Percentiles rank a stretch among this genome's conserved stretches.
These are phyloP conservation scores for Dioscorea dumetorum DNA, from an alignment of 106 monocot genomes.

Conservation along the genomic window DNA sequence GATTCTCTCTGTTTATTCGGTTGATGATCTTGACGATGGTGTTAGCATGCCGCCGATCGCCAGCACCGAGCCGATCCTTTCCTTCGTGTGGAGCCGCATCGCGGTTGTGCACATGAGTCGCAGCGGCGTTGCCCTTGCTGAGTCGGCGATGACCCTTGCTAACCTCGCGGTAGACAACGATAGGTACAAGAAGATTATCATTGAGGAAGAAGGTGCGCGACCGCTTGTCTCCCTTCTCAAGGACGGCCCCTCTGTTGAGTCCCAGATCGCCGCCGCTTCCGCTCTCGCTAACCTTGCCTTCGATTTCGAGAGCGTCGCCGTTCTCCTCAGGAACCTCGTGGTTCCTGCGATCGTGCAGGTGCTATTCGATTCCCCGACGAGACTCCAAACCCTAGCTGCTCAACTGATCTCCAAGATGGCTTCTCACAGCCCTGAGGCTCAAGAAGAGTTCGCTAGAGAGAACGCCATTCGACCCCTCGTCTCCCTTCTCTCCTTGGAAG, in stretches of 20 bases:
- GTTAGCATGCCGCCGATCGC: conserved; percentile 51
- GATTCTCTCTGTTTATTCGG: conserved; percentile 23
- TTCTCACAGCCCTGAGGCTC: conserved; percentile 10
- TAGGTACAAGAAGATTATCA: conserved; percentile 42
- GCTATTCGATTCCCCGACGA: conserved; percentile 36
- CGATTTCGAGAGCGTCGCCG: conserved; percentile 11
- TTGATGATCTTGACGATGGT: conserved; percentile 1
- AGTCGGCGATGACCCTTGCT: conserved; percentile 34
- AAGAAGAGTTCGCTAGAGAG: conserved; percentile 53
- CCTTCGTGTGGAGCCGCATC: conserved; percentile 54
- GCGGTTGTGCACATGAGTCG: conserved; percentile 20
- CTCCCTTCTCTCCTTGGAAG: conserved; percentile 34
- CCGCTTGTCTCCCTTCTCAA: conserved; percentile 41
- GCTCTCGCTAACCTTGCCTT: conserved; percentile 33
- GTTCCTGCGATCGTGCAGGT: conserved; percentile 27
- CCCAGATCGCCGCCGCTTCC: conserved; percentile 36
- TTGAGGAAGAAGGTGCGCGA: conserved; percentile 44
- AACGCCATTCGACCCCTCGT: conserved; percentile 50
- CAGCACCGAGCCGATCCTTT: conserved; percentile 48
- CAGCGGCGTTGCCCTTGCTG: conserved; percentile 22
- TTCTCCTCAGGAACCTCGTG: conserved; percentile 22
- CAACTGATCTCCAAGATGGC: conserved; percentile 38
- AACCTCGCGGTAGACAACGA: conserved; percentile 45
- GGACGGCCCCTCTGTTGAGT: conserved; percentile 25
- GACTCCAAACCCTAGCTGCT: conserved; percentile 28